Evolutionary conservation across 1,284 basidiomycete species (phyloP), one percentile per base, ranked within the genome.

Genomic region (Ceratobasidium sp.): DNA sequence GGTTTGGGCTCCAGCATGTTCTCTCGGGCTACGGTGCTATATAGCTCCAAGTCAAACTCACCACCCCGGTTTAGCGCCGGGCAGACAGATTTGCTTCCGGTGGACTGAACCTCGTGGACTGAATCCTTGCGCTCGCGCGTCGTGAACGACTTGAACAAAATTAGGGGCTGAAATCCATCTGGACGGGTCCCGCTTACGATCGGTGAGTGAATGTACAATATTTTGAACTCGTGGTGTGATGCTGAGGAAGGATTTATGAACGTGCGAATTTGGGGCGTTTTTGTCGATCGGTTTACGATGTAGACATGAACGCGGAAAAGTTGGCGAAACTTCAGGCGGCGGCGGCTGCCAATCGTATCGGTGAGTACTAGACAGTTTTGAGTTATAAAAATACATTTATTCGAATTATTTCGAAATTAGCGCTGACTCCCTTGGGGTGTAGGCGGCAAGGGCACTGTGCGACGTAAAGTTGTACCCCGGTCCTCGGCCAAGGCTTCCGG

Each of bases 401-500:
- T 75, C 54, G 61, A 23, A 44, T 38, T 38, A 42, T 77, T 56
- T 61, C 65, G 38, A 50, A 52, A 54, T 46, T 26, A 76, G 38
- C 50, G 64, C 33, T 74, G 48, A 26, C n/a, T n/a, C n/a, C 69
- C 46, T 48, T 40, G 66, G 33, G 9, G 17, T 70, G 68, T 74
- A 97, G 96, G 97, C 87, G 96, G 96, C 84, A 99, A 99, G 93
- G 97, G 97, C 82, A 96, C 96, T 80, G 92, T 96, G 84, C 94
- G 97, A 84, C 91, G 97, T 89, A 99, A 99, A 89, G 90, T 96
- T 82, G 95, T 97, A 83, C 93, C 94, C 86, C 98, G 97, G 90
- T 89, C 94, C 38, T 96, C 95, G 85, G 91, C 96, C 56, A 73
- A 73, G 44, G 91, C 94, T 64, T 91, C 90, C 78, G 94, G 95